Evolutionary conservation across 2,329 filamentous ascomycete genomes (phyloP), one percentile per base, ranked within the genome.

Genomic region (Arthrocladium fulminans): DNA sequence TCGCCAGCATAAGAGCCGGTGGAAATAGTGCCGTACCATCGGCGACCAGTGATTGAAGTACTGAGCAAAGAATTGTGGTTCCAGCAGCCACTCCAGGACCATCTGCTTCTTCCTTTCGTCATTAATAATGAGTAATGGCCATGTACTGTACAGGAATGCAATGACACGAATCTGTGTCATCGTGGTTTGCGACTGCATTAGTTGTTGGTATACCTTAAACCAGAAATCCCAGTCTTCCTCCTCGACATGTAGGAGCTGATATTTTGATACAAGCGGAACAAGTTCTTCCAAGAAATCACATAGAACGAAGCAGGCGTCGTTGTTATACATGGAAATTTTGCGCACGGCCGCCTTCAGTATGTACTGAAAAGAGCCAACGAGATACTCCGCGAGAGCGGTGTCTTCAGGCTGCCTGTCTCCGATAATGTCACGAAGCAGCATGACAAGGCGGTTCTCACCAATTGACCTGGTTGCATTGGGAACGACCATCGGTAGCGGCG

Each of bases 21-120:
- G 92, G 63, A 84, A 96, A 65, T 95, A 96, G 12, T 88, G 84
- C 52, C 89, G 79, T 19, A 95, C 87, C 89, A 95, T 94, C 0
- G 89, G 88, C 60, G 87, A 94, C 88, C 89, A 95, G 60, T 95
- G 88, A 61, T 85, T 90, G 68, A 95, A 96, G 52, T 88, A 81
- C 52, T 79, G 80, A 60, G 86, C 80, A 63, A 95, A 95, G 2
- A 84, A 77, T 22, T 81, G 74, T 47, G 85, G 81, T 5, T 81
- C 76, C 10, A 96, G 70, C 32, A 96, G 68, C 72, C 92, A 89
- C 19, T 81, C 79, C 23, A 84, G 59, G 61, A 86, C 94, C 15
- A 94, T 63, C 12, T 75, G 70, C 49, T 77, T 73, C 65, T 90
- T 94, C 43, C 85, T 77, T 44, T 72, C 68, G 2, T 81, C 75